Percentiles rank a stretch among this genome's conserved stretches.
These are phyloP conservation scores for Metschnikowia picachoensis DNA, from an alignment of 805 yeast genomes.

Conservation along the genomic window DNA sequence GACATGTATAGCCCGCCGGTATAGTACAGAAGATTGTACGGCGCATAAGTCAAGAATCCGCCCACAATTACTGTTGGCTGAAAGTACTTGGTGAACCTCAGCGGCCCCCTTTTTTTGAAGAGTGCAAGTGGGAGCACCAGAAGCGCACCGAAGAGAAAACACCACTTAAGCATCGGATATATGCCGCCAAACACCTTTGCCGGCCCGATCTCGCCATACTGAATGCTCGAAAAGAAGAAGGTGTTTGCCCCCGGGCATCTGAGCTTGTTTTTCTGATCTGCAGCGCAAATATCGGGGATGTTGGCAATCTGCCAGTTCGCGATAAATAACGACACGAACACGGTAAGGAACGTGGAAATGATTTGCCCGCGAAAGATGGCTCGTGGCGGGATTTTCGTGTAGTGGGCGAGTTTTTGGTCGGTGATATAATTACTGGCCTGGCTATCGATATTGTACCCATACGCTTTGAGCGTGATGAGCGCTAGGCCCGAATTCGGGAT, in stretches of 20 bases:
- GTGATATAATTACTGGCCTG: slow-evolving; percentile 56
- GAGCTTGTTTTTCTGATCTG: slow-evolving; percentile 32
- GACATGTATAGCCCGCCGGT: slow-evolving; percentile 65
- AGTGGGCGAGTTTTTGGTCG: slow-evolving; percentile 27
- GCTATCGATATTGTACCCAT: slow-evolving; percentile 55
- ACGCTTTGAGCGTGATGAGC: slow-evolving; percentile 51
- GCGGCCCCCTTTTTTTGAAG: slow-evolving; percentile 36
- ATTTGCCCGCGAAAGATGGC: slow-evolving; percentile 37
- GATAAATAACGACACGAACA: slow-evolving; percentile 30
- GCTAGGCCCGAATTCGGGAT: slow-evolving; percentile 64
- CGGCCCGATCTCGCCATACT: slow-evolving; percentile 59
- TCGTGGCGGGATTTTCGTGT: slow-evolving; percentile 24
- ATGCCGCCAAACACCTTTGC: slow-evolving; percentile 52
- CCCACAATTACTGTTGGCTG: slow-evolving; percentile 54
- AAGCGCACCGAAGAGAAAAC: slow-evolving; percentile 52
- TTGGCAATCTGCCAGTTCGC: slow-evolving; percentile 40
- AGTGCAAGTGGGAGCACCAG: slow-evolving; percentile 35
- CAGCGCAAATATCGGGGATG: slow-evolving; percentile 34
- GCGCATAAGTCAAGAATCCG: slow-evolving; percentile 47
- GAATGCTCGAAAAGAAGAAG: slow-evolving; percentile 48
- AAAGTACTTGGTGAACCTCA: slow-evolving; percentile 31
- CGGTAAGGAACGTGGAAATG: slow-evolving; percentile 33
- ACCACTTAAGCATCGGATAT: slow-evolving; percentile 53
- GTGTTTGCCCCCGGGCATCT: slow-evolving; percentile 46
- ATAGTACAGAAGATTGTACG: slow-evolving; percentile 46